A percentile compares a stretch with the other conserved stretches of the same genome.
Conservation (phyloP, 208 protist species). For the Leishmania lainsoni region DNA sequence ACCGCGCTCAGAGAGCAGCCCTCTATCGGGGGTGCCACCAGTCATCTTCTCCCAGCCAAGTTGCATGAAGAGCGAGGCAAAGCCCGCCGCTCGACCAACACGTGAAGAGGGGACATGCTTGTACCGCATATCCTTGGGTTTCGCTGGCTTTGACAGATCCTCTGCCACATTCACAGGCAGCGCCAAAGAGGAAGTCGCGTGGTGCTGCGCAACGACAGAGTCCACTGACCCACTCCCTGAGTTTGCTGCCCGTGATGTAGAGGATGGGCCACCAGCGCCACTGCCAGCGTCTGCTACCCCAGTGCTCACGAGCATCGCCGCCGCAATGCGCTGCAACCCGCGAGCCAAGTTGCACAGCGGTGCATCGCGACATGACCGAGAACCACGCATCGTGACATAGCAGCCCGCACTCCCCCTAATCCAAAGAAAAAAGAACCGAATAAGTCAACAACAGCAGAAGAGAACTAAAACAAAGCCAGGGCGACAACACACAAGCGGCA, state of each 20-base stretch:
- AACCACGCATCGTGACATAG: conserved; percentile 18
- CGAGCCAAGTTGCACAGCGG: conserved; percentile 56
- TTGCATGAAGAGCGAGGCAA: conserved; percentile 69
- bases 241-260: neutral
- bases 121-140: conserved; percentile 33
- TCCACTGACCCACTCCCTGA: neutral
- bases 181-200: neutral
- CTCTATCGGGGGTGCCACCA: conserved; percentile 30
- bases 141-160: conserved; percentile 15
- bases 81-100: conserved; percentile 56
- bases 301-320: conserved; percentile 30
- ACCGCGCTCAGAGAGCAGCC: conserved; percentile 44
- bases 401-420: no score
- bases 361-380: conserved; percentile 15
- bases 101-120: conserved; percentile 68
- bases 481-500: neutral
- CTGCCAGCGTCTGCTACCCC: neutral
- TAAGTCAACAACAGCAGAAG: neutral
- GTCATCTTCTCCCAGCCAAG: conserved; percentile 70
- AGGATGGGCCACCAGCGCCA: neutral
- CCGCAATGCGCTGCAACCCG: conserved; percentile 42
- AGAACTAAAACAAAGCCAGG: neutral
- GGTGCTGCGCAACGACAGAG: neutral
- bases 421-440: no score
- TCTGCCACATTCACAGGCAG: conserved; percentile 14